Evolutionary conservation across 1,284 basidiomycete species (phyloP), one percentile per base, ranked within the genome.

Genomic region (Microbotryum saponariae): DNA sequence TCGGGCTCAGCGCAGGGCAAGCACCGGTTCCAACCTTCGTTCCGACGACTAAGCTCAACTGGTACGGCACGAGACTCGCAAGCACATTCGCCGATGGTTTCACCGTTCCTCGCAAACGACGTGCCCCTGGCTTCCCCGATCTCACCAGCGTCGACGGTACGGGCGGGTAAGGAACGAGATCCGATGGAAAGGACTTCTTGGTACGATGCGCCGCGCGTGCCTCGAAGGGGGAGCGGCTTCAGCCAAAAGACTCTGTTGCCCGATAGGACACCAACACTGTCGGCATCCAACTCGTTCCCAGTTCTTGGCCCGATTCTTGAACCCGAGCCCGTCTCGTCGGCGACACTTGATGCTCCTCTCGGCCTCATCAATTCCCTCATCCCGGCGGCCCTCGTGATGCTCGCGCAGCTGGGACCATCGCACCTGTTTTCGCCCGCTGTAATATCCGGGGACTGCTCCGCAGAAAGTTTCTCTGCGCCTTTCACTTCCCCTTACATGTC

Each of bases 401-500:
- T 72, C n/a, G 54, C 68, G 1, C 70, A 70, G 25, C 68, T 72
- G 33, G 67, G 69, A 12, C 70, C 71, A 3, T 52, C 66, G 0
- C 67, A 70, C 25, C 61, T 71, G 42, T 66, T 70, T 54, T 70
- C 68, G 2, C 68, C 70, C 14, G 64, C 69, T 7, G 29, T 66
- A 12, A 14, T 56, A 16, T 56, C 37, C 16, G 37, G 37, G 37
- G 9, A 42, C 16, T 42, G 14, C 37, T 42, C 37, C 16, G 37
- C 16, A 42, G 37, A 18, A 42, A 42, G 1, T 18, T 14, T 42
- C 16, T 16, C 37, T 16, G 37, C 37, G 37, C 37, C 37, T 42
- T 42, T 42, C 37, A 18, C 37, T 42, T 42, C 37, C 12, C 14
- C 37, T 42, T 42, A 14, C 16, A 18, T 42, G 37, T 42, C 37